phyloP scores from a whole-genome alignment of 2,329 filamentous ascomycete genomes.

The Aspergillus pseudonomiae region DNA sequence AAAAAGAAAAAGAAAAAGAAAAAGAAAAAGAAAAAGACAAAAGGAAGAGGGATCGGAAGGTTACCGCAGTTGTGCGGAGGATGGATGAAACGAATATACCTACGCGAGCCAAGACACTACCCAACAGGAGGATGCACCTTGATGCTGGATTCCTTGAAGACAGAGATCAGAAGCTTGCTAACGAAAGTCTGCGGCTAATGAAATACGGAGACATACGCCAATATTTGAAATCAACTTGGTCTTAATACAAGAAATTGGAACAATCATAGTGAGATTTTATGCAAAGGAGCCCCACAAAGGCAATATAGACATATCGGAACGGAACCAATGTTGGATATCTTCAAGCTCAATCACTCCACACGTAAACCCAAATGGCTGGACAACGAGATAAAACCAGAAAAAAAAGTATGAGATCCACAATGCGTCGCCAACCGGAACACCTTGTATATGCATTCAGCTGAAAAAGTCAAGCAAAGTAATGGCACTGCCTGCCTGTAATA shows the following conservation, averaged over 20 bases:
- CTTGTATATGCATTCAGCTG: conserved; percentile 11
- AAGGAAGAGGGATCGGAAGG: not conserved
- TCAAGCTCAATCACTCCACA: conserved; percentile 12
- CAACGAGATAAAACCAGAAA: conserved; percentile 3
- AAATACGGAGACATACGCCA: conserved; percentile 8
- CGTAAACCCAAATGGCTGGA: conserved; percentile 5
- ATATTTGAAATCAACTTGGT: conserved; percentile 1
- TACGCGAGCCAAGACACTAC: not conserved
- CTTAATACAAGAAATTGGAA: conserved; percentile 15
- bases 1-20: conserved; percentile 3
- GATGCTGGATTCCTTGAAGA: conserved; percentile 3
- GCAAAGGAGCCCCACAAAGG: not conserved
- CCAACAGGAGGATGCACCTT: not conserved
- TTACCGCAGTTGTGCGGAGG: not conserved
- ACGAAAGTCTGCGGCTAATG: not conserved
- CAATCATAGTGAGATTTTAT: conserved; percentile 5
- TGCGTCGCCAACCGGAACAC: conserved; percentile 3
- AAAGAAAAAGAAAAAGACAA: not conserved
- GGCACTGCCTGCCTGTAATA: not conserved
- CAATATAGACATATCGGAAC: conserved; percentile 4
- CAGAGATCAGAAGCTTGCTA: conserved; percentile 3
- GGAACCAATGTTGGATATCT: conserved; percentile 22
- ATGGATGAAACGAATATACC: conserved; percentile 4
- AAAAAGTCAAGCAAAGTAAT: not conserved
- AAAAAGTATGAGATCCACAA: not conserved